Conservation (phyloP, 1,139 yeast genomes). For the Wickerhamomyces sp. region DNA sequence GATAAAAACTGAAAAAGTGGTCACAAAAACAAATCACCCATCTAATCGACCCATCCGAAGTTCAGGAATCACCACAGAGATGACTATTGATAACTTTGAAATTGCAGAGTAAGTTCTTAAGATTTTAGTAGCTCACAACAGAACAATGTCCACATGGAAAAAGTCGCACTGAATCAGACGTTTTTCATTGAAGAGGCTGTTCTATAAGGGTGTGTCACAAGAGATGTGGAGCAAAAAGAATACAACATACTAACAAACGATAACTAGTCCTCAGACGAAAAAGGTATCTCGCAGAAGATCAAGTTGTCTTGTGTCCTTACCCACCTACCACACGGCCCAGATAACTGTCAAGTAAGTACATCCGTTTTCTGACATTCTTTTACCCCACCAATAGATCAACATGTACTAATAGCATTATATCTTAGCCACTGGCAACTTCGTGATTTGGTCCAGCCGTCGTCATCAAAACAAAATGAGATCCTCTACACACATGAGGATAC, state of each 20-base stretch:
- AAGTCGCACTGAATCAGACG: no score
- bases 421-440: slow-evolving; percentile 83
- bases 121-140: no score
- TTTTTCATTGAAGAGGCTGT: no score
- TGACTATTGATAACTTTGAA: no score
- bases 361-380: background rate
- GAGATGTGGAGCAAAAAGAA: no score
- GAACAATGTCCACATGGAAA: no score
- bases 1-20: no score
- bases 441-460: slow-evolving; percentile 56
- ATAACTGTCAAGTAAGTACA: slow-evolving; percentile 30
- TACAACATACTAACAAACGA: background rate
- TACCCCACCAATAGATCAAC: background rate
- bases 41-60: no score
- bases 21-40: no score
- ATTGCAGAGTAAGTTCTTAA: no score
- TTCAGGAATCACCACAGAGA: no score
- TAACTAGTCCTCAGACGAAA: slow-evolving; percentile 2
- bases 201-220: no score
- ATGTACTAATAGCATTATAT: slow-evolving; percentile 5
- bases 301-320: slow-evolving; percentile 16
- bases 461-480: slow-evolving; percentile 34
- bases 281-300: slow-evolving; percentile 11
- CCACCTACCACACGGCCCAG: slow-evolving; percentile 24
- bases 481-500: slow-evolving; percentile 45